phyloP scores from a whole-genome alignment of 208 protist genomes.

The Acanthamoeba lugdunensis region DNA sequence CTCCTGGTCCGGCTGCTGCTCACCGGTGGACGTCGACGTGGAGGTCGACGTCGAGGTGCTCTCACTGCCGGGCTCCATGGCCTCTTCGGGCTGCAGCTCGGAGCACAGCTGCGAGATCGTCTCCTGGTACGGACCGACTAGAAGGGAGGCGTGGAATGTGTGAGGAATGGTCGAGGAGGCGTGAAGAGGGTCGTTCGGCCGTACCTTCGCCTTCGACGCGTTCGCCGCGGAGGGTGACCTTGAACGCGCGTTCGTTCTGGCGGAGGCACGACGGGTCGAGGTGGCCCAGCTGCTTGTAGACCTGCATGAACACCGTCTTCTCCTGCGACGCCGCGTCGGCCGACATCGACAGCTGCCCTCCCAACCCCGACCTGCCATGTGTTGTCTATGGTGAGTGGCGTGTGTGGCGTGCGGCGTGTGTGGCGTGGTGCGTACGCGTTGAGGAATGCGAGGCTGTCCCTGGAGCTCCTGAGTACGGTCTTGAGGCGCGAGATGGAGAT shows the following conservation, averaged over 20 bases:
- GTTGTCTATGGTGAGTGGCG: too few relatives aligned
- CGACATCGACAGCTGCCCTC: not conserved
- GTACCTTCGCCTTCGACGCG: slow-evolving; percentile 42
- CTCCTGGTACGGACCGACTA: slow-evolving; percentile 23
- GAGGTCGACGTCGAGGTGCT: not conserved
- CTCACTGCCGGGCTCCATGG: not conserved
- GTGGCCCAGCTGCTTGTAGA: slow-evolving; percentile 13
- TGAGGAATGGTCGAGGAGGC: not conserved
- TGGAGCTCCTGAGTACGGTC: not conserved
- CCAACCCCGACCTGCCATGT: not conserved
- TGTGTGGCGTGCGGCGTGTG: too few relatives aligned
- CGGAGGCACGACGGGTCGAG: slow-evolving; percentile 19
- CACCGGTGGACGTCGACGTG: not conserved
- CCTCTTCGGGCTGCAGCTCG: slow-evolving; percentile 32
- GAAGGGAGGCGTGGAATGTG: not conserved
- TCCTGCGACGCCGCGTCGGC: not conserved
- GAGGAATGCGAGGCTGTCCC: not conserved
- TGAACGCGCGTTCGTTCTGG: slow-evolving; percentile 33
- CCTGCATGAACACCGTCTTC: slow-evolving; percentile 50
- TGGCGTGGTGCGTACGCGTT: not conserved
- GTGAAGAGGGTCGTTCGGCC: not conserved
- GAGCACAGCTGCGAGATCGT: slow-evolving; percentile 48
- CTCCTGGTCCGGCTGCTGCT: not conserved
- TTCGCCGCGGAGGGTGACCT: slow-evolving; percentile 18
- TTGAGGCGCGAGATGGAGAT: slow-evolving; percentile 38